Evolutionary conservation across 139 green algal species (phyloP).

Genomic region (Pleodorina starrii): DNA sequence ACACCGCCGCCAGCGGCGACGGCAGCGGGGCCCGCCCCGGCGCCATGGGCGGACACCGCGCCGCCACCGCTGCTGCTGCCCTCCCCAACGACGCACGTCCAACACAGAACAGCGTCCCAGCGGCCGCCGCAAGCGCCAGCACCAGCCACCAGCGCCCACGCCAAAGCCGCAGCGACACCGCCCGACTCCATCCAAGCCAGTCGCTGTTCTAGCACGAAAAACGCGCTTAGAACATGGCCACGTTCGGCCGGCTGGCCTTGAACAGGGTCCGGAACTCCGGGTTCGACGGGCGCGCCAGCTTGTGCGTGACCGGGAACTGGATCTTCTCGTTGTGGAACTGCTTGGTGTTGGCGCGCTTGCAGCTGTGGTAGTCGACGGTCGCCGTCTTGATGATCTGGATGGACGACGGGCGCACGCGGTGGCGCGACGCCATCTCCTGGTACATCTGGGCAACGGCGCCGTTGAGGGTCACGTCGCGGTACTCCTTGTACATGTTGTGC

Average conservation of each 20-base stretch:
- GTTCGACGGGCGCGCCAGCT: constrained; percentile 55
- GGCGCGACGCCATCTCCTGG: constrained; percentile 97
- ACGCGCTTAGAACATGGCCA: constrained; percentile 81
- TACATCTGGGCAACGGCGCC: constrained; percentile 96
- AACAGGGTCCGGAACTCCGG: constrained; percentile 85
- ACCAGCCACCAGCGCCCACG: not conserved
- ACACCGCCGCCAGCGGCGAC: not conserved
- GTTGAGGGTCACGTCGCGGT: constrained; percentile 98
- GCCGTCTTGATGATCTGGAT: constrained; percentile 98
- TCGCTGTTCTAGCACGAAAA: not conserved
- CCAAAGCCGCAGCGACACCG: not conserved
- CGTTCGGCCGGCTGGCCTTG: constrained; percentile 91
- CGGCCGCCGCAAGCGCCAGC: not conserved
- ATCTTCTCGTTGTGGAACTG: constrained; percentile 98
- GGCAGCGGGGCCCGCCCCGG: not conserved
- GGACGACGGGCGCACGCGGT: constrained; percentile 87
- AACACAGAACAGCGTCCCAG: not conserved
- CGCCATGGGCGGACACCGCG: not conserved
- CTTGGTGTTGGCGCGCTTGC: constrained; percentile 91
- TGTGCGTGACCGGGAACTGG: constrained; percentile 92
- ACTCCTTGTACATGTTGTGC: constrained; percentile 84
- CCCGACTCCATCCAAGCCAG: no score
- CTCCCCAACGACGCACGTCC: not conserved
- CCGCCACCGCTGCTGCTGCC: not conserved
- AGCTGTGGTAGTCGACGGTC: constrained; percentile 80